Evolutionary conservation across 2,329 filamentous ascomycete species (phyloP).

Genomic region (Aspergillus puulaauensis): DNA sequence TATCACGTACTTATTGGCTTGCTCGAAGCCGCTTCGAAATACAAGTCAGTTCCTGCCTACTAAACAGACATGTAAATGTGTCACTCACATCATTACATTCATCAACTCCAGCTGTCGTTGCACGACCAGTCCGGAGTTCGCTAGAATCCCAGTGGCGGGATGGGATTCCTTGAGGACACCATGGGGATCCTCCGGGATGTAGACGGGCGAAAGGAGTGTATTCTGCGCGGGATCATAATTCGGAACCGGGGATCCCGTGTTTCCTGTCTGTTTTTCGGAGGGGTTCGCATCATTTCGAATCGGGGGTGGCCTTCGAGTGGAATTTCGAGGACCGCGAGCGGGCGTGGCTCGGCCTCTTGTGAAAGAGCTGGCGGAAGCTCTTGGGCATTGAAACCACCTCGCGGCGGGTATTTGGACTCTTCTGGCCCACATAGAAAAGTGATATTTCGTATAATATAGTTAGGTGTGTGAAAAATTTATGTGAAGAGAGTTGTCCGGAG

Average conservation of each 20-base stretch:
- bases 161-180: slow-evolving; percentile 59
- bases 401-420: slow-evolving; percentile 22
- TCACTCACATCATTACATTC: slow-evolving; percentile 58
- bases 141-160: slow-evolving; percentile 57
- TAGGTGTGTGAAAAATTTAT: neutral
- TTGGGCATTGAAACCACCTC: slow-evolving; percentile 22
- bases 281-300: slow-evolving; percentile 14
- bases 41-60: neutral
- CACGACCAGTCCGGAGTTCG: slow-evolving; percentile 62
- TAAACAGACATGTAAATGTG: neutral
- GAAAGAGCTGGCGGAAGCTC: slow-evolving; percentile 28
- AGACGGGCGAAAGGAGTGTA: slow-evolving; percentile 58
- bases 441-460: neutral
- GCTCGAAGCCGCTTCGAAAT: slow-evolving; percentile 56
- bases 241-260: slow-evolving; percentile 40
- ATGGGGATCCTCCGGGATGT: slow-evolving; percentile 61
- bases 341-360: slow-evolving; percentile 23
- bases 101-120: slow-evolving; percentile 65
- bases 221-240: slow-evolving; percentile 44
- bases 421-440: slow-evolving; percentile 29
- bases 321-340: slow-evolving; percentile 31
- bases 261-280: slow-evolving; percentile 12
- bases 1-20: slow-evolving; percentile 66
- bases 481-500: neutral
- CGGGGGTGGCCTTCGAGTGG: slow-evolving; percentile 24